These are phyloP conservation scores for Thalassiosira sp. DNA, from an alignment of 352 stramenopile genomes.

Conservation along the genomic window DNA sequence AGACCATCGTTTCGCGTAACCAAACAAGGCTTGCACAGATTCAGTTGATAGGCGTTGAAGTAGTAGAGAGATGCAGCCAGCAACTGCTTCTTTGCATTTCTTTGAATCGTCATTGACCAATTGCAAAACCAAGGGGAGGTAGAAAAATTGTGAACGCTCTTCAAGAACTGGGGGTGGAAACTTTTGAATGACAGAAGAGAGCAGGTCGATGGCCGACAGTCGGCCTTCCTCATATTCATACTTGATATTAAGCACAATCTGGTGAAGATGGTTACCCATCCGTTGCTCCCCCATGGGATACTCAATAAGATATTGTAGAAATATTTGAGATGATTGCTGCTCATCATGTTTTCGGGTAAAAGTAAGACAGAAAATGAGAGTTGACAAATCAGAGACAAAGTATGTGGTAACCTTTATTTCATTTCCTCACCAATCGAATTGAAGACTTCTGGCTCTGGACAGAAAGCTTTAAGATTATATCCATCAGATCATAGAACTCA, in stretches of 20 bases:
- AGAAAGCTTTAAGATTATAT: slow-evolving; percentile 91
- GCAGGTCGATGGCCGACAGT: slow-evolving; percentile 88
- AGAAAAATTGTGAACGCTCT: slow-evolving; percentile 90
- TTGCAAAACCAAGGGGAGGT: slow-evolving; percentile 94
- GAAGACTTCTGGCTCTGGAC: slow-evolving; percentile 90
- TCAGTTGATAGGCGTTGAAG: slow-evolving; percentile 89
- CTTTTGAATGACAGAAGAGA: slow-evolving; percentile 89
- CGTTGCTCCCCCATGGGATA: slow-evolving; percentile 93
- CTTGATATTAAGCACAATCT: slow-evolving; percentile 93
- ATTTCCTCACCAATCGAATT: slow-evolving; percentile 81
- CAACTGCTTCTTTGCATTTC: slow-evolving; percentile 86
- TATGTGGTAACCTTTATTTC: slow-evolving; percentile 78
- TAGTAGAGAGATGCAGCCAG: slow-evolving; percentile 85
- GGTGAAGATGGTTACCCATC: slow-evolving; percentile 92
- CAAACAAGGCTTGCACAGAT: slow-evolving; percentile 87
- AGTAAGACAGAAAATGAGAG: not conserved
- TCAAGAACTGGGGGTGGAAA: slow-evolving; percentile 91
- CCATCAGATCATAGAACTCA: slow-evolving; percentile 96
- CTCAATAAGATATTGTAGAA: slow-evolving; percentile 90
- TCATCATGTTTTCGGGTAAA: slow-evolving; percentile 15
- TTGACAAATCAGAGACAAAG: slow-evolving; percentile 82
- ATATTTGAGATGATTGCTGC: slow-evolving; percentile 78
- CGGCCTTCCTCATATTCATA: slow-evolving; percentile 94
- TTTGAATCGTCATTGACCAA: slow-evolving; percentile 93
- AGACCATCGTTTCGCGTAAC: slow-evolving; percentile 89